Base-by-base conservation (phyloP, 495 filamentous ascomycete species). In the Physcia stellaris region DNA sequence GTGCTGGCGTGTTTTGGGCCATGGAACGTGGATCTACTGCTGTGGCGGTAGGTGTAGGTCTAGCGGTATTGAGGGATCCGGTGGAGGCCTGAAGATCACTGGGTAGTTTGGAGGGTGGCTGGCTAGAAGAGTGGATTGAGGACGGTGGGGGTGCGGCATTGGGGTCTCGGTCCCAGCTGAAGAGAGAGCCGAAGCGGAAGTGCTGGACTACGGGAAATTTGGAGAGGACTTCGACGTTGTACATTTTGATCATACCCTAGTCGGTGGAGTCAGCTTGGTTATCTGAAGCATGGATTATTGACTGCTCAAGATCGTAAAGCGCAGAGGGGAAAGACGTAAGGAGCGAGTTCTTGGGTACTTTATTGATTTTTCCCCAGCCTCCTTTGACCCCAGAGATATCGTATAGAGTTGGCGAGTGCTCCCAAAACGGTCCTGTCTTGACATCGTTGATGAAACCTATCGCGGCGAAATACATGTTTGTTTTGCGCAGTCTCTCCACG, bases 341-440 rank as follows among this genome's bases (percentile, higher is more conserved):
- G 18, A 41, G 6, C n/a, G n/a, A n/a, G n/a, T n/a, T n/a, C n/a
- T n/a, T n/a, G n/a, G n/a, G n/a, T 53, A 81, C 81, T 71, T 95
- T 96, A 57, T 96, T 96, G 46, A 99, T 93, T 62, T 99, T 99
- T 19, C 78, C 90, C 90, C 90, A 99, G 23, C 90, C 92, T 38
- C 80, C 71, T 41, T 68, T 73, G 40, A 99, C 75, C 13, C 90
- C 90, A 4, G 81, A 88, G 23, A 99, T 86, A 59, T 99, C 92
- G 52, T 77, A 99, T 13, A 99, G 66, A 52, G 93, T 87, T 2
- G 86, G 92, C 41, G 83, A 92, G 52, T 99, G 90, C 49, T 96
- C 90, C 92, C 90, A 96, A 58, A 99, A 99, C 1, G 92, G 90
- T 0, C 90, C 90, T 38, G 66, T 85, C 56, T 99, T 99, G 36